Conservation (phyloP, 1,139 yeast genomes). For the Kluyveromyces sp. region DNA sequence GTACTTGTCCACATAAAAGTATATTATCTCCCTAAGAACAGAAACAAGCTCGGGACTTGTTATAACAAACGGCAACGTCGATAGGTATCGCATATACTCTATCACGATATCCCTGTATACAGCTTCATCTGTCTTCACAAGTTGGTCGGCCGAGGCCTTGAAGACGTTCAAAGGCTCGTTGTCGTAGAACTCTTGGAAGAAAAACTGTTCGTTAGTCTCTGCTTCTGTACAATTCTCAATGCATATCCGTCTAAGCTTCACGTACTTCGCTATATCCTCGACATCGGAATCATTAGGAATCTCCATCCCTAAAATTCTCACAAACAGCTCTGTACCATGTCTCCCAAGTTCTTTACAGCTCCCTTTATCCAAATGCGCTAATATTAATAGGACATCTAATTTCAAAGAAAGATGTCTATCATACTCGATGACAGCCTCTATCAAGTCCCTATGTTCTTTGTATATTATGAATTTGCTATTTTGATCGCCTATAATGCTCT, state of each 20-base stretch:
- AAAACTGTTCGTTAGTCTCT: constrained; percentile 3
- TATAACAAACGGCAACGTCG: background rate
- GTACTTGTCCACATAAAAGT: constrained; percentile 1
- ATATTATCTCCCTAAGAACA: background rate
- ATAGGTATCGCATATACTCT: constrained; percentile 2
- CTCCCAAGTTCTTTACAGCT: constrained; percentile 4
- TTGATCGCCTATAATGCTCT: constrained; percentile 18
- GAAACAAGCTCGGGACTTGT: constrained; percentile 1
- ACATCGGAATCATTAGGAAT: constrained; percentile 1
- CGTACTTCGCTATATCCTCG: constrained; percentile 2
- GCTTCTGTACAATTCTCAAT: constrained; percentile 5
- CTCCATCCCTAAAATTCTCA: constrained; percentile 1
- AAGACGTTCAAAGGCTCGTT: background rate
- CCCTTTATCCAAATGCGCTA: constrained; percentile 1
- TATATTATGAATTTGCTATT: constrained; percentile 15
- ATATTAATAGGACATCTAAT: constrained; percentile 2
- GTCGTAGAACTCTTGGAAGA: constrained; percentile 3
- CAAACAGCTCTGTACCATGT: constrained; percentile 4
- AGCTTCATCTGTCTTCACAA: constrained; percentile 1
- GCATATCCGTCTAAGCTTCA: constrained; percentile 3
- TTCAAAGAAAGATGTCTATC: constrained; percentile 1
- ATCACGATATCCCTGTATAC: constrained; percentile 1
- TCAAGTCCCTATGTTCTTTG: constrained; percentile 8
- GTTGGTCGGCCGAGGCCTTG: background rate
- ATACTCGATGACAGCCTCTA: constrained; percentile 10